Evolutionary conservation across 805 yeast genomes (phyloP), one percentile per base, ranked within the genome.

Genomic region (Trichomonascus vanleenenianus): DNA sequence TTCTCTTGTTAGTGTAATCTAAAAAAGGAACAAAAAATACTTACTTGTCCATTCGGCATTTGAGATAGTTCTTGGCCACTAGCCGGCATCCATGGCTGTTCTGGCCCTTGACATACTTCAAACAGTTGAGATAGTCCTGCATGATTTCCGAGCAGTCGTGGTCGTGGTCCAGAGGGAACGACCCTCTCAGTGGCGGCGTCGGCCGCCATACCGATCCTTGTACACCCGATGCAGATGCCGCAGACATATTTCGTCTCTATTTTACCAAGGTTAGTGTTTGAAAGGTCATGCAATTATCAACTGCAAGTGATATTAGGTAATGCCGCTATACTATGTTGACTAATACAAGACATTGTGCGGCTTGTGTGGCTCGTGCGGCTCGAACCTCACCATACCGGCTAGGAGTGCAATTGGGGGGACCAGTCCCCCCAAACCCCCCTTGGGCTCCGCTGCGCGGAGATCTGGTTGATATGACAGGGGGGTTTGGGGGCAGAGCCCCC

Each of bases 171-270:
- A 91, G 68, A 0, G 97, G 98, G 64, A 91, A 91, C 0, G 97
- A 86, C 0, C 98, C 98, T 54, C 96, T 70, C 53, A 91, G 96
- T 2, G 98, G 98, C 18, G 98, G 96, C 0, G 91, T 83, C 8
- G 97, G 96, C 11, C 56, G 25, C 42, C 42, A 39, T 30, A 12
- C 33, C 11, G 25, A 12, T 11, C n/a, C 12, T 30, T 37, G 27
- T 37, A 19, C 38, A 30, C 54, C 54, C 14, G 51, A 46, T 2
- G 47, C 60, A 2, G 60, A 50, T 3, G 63, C 64, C 2, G 64
- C 62, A 3, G 62, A 56, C 63, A 60, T 61, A 39, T 19, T 14
- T 4, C 8, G 4, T 22, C 27, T 22, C 27, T 22, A 4, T n/a
- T n/a, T n/a, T n/a, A n/a, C n/a, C n/a, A n/a, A n/a, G n/a, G n/a